Evolutionary conservation across 345 rosid species (phyloP), one percentile per base, ranked within the genome.

Genomic region (Eucalyptus curtisii): DNA sequence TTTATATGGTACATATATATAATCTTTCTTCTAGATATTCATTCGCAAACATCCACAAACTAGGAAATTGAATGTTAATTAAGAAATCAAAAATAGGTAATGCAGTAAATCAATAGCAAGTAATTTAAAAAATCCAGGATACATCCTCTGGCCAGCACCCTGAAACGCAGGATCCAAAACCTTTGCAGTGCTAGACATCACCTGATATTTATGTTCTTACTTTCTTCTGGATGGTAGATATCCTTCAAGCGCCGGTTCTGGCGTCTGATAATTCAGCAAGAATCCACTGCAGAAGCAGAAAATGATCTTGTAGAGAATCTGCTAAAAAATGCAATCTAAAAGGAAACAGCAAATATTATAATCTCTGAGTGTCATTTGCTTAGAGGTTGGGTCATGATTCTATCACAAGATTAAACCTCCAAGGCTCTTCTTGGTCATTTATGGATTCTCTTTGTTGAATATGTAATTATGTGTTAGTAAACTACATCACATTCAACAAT

Each of bases 121-220:
- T 86, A 55, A 40, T 9, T 86, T 30, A 22, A 79, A 27, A 25
- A 25, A 53, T 13, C 64, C 88, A 91, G 94, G 94, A 93, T 93
- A 93, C 94, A 86, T 90, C 90, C 92, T 91, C 90, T 92, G 93
- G 25, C 94, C 94, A 16, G 89, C 93, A 87, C 94, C 94, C 82
- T 92, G 93, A 81, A 93, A 93, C 50, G 92, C 93, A 87, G 93
- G 93, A 79, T 93, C 94, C 88, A 91, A 89, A 87, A 66, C 86
- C 88, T 91, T 93, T 59, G 91, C 45, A 20, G 93, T 79, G 91
- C 89, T 91, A 89, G 93, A 92, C 92, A 93, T 93, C 50, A 85
- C 82, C 53, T 50, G 59, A 86, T 87, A 79, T 87, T 57, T 68
- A 88, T 87, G 86, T 87, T 76, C 85, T 53, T 55, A 45, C 50